A percentile compares a stretch with the other conserved stretches of the same genome.
Conservation (phyloP, 352 stramenopile genomes). For the Albugo laibachii region DNA sequence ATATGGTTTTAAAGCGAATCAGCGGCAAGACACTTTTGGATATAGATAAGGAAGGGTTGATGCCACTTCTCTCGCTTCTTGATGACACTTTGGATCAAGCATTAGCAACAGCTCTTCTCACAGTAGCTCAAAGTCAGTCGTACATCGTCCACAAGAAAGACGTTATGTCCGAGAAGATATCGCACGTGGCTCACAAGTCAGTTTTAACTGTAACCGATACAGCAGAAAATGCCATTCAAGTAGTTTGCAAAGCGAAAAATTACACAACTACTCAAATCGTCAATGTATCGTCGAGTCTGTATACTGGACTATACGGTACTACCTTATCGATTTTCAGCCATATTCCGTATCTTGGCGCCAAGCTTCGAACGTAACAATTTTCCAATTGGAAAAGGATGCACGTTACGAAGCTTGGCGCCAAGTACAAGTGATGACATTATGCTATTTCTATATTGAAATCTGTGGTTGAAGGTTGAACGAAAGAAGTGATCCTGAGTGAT, state of each 20-base stretch:
- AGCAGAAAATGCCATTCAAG: no score
- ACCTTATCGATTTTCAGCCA: slow-evolving; percentile 34
- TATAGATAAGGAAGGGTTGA: slow-evolving; percentile 23
- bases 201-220: no score
- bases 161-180: not conserved
- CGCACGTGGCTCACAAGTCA: no score
- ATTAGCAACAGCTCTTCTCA: slow-evolving; percentile 25
- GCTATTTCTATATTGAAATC: no score
- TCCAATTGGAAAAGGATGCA: no score
- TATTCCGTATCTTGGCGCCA: slow-evolving; percentile 35
- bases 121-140: slow-evolving; percentile 35
- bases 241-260: slow-evolving; percentile 22
- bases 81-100: slow-evolving; percentile 44
- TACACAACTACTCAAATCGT: slow-evolving; percentile 8
- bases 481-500: no score
- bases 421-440: no score
- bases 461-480: no score
- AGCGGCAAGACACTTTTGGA: slow-evolving; percentile 35
- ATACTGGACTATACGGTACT: slow-evolving; percentile 24
- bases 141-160: slow-evolving; percentile 54
- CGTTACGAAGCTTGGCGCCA: no score
- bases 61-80: slow-evolving; percentile 24
- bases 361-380: slow-evolving; percentile 17
- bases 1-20: slow-evolving; percentile 36
- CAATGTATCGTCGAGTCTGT: slow-evolving; percentile 44